Percentiles rank a stretch among this genome's conserved stretches.
phyloP scores from a whole-genome alignment of 495 filamentous ascomycete genomes.

The Xylaria longipes region DNA sequence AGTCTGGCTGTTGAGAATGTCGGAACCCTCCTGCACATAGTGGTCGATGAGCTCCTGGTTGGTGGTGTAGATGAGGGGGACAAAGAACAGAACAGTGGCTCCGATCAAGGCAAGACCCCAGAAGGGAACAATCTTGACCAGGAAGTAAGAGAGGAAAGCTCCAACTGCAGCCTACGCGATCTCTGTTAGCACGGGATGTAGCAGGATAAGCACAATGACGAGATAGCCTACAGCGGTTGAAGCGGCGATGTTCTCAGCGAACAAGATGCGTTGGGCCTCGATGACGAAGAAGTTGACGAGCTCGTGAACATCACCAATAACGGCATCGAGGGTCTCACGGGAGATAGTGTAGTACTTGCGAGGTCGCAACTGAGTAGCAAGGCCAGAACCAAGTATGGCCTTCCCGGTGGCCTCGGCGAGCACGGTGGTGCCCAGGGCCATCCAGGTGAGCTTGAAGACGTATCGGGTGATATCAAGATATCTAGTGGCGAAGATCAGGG shows the following conservation, averaged over 20 bases:
- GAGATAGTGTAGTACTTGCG: constrained; percentile 91
- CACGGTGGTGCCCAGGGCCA: constrained; percentile 70
- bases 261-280: constrained; percentile 92
- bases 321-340: constrained; percentile 77
- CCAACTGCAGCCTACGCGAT: constrained; percentile 71
- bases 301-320: constrained; percentile 87
- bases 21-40: constrained; percentile 72
- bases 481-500: constrained; percentile 85
- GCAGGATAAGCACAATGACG: constrained; percentile 19
- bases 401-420: constrained; percentile 78
- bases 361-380: constrained; percentile 87
- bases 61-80: constrained; percentile 86
- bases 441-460: constrained; percentile 83
- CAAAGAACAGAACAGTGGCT: constrained; percentile 78
- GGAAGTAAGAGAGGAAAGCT: constrained; percentile 86
- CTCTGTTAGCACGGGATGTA: constrained; percentile 29
- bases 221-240: constrained; percentile 74
- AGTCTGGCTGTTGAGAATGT: constrained; percentile 82
- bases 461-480: constrained; percentile 90
- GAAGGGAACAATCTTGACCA: constrained; percentile 91
- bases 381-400: constrained; percentile 73
- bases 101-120: constrained; percentile 88
- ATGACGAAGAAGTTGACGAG: constrained; percentile 97
- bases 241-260: constrained; percentile 87
- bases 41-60: constrained; percentile 94